A percentile compares a stretch with the other conserved stretches of the same genome.
Evolutionary conservation across 2,329 filamentous ascomycete species (phyloP).

Genomic region (Talaromyces atroroseus): DNA sequence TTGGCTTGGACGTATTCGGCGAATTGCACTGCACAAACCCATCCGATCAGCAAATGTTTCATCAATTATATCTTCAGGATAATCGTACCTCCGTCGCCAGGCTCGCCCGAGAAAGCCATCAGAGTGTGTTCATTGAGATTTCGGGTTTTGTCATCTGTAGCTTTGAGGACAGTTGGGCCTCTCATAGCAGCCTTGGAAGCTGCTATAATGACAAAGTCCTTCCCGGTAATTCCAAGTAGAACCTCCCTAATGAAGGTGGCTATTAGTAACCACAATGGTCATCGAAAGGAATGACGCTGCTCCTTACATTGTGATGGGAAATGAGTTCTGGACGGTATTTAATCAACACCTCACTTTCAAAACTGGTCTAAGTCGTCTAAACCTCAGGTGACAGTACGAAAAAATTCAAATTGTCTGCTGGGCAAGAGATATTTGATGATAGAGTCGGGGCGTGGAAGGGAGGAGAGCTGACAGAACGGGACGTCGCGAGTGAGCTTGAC

Average conservation of each 20-base stretch:
- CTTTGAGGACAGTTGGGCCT: constrained; percentile 92
- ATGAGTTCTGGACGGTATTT: background rate
- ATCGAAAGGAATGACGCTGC: background rate
- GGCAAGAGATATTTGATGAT: constrained; percentile 1
- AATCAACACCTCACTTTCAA: background rate
- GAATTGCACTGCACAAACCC: constrained; percentile 72
- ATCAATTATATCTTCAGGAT: background rate
- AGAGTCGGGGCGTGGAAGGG: background rate
- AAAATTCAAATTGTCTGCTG: background rate
- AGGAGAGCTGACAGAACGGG: constrained; percentile 1
- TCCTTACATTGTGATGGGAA: constrained; percentile 12
- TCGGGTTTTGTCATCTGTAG: constrained; percentile 93
- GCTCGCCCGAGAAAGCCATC: constrained; percentile 92
- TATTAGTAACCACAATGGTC: background rate
- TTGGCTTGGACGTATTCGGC: constrained; percentile 99
- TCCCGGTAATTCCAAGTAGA: constrained; percentile 94
- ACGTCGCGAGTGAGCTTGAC: constrained; percentile 38
- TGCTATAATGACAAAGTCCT: constrained; percentile 97
- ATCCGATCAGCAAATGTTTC: constrained; percentile 14
- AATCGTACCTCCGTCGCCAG: constrained; percentile 78
- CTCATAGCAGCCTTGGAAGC: constrained; percentile 98
- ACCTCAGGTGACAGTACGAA: background rate
- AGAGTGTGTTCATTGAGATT: constrained; percentile 87
- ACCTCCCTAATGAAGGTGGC: constrained; percentile 68
- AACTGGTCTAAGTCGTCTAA: background rate